phyloP scores from a whole-genome alignment of 2,329 filamentous ascomycete species.

The Akanthomyces dipterigenus region DNA sequence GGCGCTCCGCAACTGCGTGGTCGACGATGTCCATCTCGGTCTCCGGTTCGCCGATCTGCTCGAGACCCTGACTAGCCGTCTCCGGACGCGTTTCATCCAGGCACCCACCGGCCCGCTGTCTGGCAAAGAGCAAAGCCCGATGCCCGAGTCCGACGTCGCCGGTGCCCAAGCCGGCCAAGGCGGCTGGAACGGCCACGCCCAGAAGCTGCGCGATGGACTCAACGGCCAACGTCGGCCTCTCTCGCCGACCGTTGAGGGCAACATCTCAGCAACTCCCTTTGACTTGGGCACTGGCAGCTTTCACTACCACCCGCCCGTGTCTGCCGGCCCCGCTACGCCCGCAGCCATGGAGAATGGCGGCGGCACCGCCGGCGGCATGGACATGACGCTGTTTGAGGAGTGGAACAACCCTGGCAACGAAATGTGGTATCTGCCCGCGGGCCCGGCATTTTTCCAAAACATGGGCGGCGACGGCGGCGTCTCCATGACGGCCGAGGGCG shows the following conservation, averaged over 20 bases:
- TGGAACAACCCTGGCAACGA: slow-evolving; percentile 51
- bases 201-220: slow-evolving; percentile 34
- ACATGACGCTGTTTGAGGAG: slow-evolving; percentile 43
- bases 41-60: slow-evolving; percentile 77
- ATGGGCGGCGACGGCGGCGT: slow-evolving; percentile 54
- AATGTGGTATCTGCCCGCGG: slow-evolving; percentile 62
- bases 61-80: slow-evolving; percentile 67
- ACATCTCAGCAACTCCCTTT: slow-evolving; percentile 58
- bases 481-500: slow-evolving; percentile 60
- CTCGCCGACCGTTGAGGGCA: slow-evolving; percentile 29
- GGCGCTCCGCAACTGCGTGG: slow-evolving; percentile 69
- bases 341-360: slow-evolving; percentile 30
- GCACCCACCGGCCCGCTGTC: slow-evolving; percentile 44
- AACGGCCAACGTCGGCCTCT: slow-evolving; percentile 30
- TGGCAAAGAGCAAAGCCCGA: slow-evolving; percentile 35
- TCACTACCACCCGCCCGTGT: slow-evolving; percentile 43
- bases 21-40: slow-evolving; percentile 80
- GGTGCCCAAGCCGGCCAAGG: slow-evolving; percentile 15
- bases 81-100: slow-evolving; percentile 68
- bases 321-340: slow-evolving; percentile 45
- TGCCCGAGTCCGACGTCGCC: slow-evolving; percentile 25
- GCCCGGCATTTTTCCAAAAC: slow-evolving; percentile 59
- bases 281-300: slow-evolving; percentile 50
- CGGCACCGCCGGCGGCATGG: slow-evolving; percentile 21
- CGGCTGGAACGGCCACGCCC: slow-evolving; percentile 28